These are phyloP conservation scores for Plasmodium gonderi DNA, from an alignment of 169 alveolate species.

Conservation along the genomic window DNA sequence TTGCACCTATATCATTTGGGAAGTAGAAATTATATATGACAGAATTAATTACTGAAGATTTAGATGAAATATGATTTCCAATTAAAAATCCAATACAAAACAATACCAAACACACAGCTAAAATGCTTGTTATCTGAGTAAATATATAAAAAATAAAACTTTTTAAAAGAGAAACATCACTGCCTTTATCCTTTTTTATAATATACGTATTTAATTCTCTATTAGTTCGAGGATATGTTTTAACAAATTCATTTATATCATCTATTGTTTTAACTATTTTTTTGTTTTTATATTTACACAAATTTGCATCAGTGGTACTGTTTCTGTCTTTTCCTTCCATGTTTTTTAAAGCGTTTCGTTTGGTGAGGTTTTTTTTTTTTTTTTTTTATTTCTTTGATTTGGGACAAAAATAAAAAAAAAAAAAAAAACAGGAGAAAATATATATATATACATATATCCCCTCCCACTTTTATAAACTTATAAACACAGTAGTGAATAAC, in stretches of 20 bases:
- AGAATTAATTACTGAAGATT: constrained; percentile 47
- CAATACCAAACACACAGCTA: constrained; percentile 52
- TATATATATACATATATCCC: too few species aligned
- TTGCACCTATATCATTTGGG: constrained; percentile 34
- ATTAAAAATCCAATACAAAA: constrained; percentile 65
- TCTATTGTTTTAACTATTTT: constrained; percentile 39
- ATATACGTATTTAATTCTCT: constrained; percentile 58
- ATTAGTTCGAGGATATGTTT: constrained; percentile 56
- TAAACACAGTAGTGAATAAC: background rate
- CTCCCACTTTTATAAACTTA: too few species aligned
- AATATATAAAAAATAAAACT: constrained; percentile 58
- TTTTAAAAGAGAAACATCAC: constrained; percentile 49
- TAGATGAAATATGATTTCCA: constrained; percentile 65
- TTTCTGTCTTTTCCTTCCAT: constrained; percentile 10
- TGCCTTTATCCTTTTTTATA: constrained; percentile 44
- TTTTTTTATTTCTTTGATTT: too few species aligned
- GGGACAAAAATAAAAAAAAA: too few species aligned
- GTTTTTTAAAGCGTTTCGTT: background rate
- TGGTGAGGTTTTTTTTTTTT: background rate
- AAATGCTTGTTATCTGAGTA: constrained; percentile 64
- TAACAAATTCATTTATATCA: constrained; percentile 59
- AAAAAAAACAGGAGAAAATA: too few species aligned
- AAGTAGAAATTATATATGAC: constrained; percentile 24
- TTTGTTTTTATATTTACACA: constrained; percentile 35
- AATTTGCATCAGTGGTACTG: background rate